Base-by-base conservation (phyloP, 306 rosid genomes). In the Medicago ruthenica region DNA sequence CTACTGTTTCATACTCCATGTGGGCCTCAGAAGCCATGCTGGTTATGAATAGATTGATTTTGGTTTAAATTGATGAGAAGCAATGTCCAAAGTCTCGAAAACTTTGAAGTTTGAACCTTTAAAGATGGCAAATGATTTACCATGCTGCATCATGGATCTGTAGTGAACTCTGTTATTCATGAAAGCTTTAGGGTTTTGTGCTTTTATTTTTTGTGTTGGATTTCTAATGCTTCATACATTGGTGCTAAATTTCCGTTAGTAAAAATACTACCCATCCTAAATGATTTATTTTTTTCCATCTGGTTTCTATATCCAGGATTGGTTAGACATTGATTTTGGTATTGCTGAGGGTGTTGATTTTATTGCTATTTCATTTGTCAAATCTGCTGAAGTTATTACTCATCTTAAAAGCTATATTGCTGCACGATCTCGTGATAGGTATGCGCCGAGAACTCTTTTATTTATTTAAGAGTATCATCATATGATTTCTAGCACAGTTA, bases 311-410 rank as follows among this genome's bases (percentile, higher is more conserved):
- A 22, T 80, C 55, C 86, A 96, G 99, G 99, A 96, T 82, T 96
- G 99, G 99, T 76, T 96, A 91, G 99, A 96, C 85, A 92, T 96
- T 8, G 99, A 96, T 88, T 96, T 92, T 73, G 99, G 98, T 53
- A 96, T 96, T 87, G 88, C 96, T 31, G 97, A 90, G 83, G 92
- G 96, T 12, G 99, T 96, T 77, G 99, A 96, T 80, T 96, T 96
- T 83, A 86, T 96, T 61, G 93, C 99, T 59, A 90, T 96, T 79
- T 96, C 98, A 41, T 96, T 96, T 86, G 99, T 96, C 65, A 96
- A 96, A 85, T 96, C 99, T 62, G 97, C 99, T 76, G 99, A 96
- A 88, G 99, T 96, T 79, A 90, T 96, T 77, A 96, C 89, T 42
- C 98, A 96, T 86, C 99, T 96, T 75, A 92, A 92, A 83, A 96